Conservation (phyloP, 106 monocot species). For the Acorus calamus region DNA sequence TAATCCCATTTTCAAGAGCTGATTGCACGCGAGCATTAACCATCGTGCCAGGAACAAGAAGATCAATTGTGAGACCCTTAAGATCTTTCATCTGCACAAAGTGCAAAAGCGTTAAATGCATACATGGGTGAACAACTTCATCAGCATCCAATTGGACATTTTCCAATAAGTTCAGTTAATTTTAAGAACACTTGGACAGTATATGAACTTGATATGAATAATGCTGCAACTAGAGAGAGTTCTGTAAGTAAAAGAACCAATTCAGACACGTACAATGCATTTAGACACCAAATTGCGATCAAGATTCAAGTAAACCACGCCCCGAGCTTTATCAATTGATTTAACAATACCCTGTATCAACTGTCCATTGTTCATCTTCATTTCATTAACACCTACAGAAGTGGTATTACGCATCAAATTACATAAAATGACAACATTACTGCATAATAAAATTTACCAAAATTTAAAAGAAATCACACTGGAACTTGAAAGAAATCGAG, state of each 20-base stretch:
- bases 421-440: too few species aligned
- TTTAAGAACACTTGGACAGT: too few species aligned
- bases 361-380: slow-evolving; percentile 29
- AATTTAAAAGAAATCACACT: too few species aligned
- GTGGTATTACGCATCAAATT: not conserved
- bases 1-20: slow-evolving; percentile 80
- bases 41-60: slow-evolving; percentile 92
- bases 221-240: not conserved
- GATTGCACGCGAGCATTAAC: slow-evolving; percentile 74
- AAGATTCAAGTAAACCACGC: slow-evolving; percentile 41
- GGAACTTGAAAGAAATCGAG: not conserved
- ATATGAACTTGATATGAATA: too few species aligned
- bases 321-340: slow-evolving; percentile 55
- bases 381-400: slow-evolving; percentile 33
- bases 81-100: slow-evolving; percentile 61
- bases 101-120: not conserved
- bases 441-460: too few species aligned
- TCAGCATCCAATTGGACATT: too few species aligned
- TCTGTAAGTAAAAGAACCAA: slow-evolving; percentile 5
- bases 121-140: too few species aligned
- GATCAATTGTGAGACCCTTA: slow-evolving; percentile 83
- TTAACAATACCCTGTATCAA: slow-evolving; percentile 66
- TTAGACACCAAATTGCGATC: slow-evolving; percentile 53
- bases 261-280: slow-evolving; percentile 46
- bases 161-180: too few species aligned